phyloP scores from a whole-genome alignment of 2,329 filamentous ascomycete species.

The Cordyceps farinosa region DNA sequence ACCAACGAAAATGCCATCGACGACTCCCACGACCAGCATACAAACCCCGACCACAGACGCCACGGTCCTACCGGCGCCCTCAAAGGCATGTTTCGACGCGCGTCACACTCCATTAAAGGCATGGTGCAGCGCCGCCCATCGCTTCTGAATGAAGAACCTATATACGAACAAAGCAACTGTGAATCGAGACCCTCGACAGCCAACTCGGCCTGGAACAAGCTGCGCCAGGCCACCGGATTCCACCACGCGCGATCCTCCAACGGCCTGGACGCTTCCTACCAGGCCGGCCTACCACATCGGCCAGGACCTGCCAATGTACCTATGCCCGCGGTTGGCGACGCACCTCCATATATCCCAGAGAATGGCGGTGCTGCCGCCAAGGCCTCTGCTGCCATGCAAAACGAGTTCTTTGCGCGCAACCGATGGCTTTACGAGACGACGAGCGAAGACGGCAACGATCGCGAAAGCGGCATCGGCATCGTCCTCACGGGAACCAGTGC shows the following conservation, averaged over 20 bases:
- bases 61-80: constrained; percentile 34
- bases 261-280: constrained; percentile 35
- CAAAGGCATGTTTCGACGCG: constrained; percentile 52
- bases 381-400: constrained; percentile 57
- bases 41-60: constrained; percentile 24
- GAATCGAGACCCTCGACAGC: constrained; percentile 42
- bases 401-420: constrained; percentile 44
- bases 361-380: constrained; percentile 60
- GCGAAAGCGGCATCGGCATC: constrained; percentile 64
- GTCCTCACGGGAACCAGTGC: constrained; percentile 44
- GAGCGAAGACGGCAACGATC: constrained; percentile 50
- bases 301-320: constrained; percentile 33
- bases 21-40: constrained; percentile 20
- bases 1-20: constrained; percentile 32
- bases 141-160: constrained; percentile 31
- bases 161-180: constrained; percentile 27
- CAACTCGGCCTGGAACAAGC: constrained; percentile 48
- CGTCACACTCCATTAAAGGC: constrained; percentile 52
- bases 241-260: constrained; percentile 46
- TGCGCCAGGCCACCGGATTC: constrained; percentile 50
- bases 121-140: constrained; percentile 50
- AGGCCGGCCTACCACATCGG: constrained; percentile 25
- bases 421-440: constrained; percentile 40
- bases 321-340: constrained; percentile 47
- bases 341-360: constrained; percentile 58